phyloP scores from a whole-genome alignment of 768 basidiomycete genomes.

The Macrolepiota fuliginosa region DNA sequence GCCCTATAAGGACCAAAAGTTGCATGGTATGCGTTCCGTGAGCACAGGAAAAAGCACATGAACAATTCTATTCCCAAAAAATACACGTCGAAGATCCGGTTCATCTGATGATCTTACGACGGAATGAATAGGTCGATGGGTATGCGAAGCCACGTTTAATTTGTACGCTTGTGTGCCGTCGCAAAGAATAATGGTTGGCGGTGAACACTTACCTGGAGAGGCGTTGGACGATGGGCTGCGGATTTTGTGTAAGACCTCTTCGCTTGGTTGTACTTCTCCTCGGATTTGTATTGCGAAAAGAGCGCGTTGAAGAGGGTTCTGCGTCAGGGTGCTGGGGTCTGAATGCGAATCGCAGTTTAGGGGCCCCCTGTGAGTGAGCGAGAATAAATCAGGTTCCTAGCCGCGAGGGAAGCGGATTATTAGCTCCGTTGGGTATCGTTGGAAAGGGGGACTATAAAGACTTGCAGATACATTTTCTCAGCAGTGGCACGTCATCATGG shows the following conservation, averaged over 20 bases:
- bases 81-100: not conserved
- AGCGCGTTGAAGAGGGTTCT: not conserved
- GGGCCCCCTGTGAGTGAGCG: not conserved
- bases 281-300: not conserved
- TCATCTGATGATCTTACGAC: not conserved
- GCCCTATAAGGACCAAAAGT: slow-evolving; percentile 4
- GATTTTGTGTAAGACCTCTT: not conserved
- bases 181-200: not conserved
- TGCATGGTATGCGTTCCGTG: slow-evolving; percentile 3
- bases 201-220: not conserved
- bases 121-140: not conserved
- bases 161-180: not conserved
- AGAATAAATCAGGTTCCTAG: not conserved
- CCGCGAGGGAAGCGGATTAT: not conserved
- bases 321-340: not conserved
- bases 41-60: slow-evolving; percentile 3
- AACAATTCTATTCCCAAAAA: not conserved
- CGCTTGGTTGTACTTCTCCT: not conserved
- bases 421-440: not conserved
- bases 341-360: not conserved
- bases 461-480: not conserved
- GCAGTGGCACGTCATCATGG: not conserved
- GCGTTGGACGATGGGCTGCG: not conserved
- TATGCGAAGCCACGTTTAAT: no score
- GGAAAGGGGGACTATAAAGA: not conserved